These are phyloP conservation scores for Nasturtium officinale DNA, from an alignment of 345 rosid species.

Conservation along the genomic window DNA sequence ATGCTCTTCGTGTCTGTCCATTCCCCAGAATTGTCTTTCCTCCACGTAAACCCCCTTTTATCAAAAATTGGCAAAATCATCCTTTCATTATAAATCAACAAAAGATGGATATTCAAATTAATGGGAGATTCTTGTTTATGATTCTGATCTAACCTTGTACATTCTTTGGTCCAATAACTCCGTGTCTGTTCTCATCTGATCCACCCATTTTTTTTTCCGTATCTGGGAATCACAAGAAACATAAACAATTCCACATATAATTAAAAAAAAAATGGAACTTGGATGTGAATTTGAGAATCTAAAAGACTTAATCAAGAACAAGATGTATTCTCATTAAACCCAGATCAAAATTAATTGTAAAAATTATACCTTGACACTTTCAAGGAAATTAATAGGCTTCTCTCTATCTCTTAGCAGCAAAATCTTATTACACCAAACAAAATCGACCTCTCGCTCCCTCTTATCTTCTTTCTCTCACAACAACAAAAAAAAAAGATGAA, in stretches of 20 bases:
- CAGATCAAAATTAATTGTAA: constrained; percentile 24
- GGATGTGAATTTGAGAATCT: background rate
- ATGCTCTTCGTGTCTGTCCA: constrained; percentile 71
- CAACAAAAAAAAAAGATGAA: background rate
- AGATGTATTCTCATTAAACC: constrained; percentile 31
- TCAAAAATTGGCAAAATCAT: constrained; percentile 2
- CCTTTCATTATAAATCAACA: background rate
- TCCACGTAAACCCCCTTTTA: constrained; percentile 54
- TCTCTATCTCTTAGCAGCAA: constrained; percentile 33
- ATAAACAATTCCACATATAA: background rate
- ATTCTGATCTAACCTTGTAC: constrained; percentile 54
- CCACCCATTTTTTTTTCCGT: constrained; percentile 55
- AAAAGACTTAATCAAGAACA: constrained; percentile 42
- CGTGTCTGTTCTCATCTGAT: constrained; percentile 79
- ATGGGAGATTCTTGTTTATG: background rate
- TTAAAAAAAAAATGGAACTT: constrained; percentile 19
- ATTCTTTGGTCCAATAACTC: constrained; percentile 59
- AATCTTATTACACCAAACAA: constrained; percentile 38
- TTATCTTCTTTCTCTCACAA: constrained; percentile 23
- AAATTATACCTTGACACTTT: constrained; percentile 34
- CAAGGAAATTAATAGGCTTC: background rate
- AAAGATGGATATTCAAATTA: background rate
- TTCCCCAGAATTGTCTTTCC: constrained; percentile 51
- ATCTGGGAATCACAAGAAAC: constrained; percentile 17
- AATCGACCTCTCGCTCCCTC: constrained; percentile 30